Evolutionary conservation across 2,329 filamentous ascomycete species (phyloP).

Genomic region (Passalora sequoiae): DNA sequence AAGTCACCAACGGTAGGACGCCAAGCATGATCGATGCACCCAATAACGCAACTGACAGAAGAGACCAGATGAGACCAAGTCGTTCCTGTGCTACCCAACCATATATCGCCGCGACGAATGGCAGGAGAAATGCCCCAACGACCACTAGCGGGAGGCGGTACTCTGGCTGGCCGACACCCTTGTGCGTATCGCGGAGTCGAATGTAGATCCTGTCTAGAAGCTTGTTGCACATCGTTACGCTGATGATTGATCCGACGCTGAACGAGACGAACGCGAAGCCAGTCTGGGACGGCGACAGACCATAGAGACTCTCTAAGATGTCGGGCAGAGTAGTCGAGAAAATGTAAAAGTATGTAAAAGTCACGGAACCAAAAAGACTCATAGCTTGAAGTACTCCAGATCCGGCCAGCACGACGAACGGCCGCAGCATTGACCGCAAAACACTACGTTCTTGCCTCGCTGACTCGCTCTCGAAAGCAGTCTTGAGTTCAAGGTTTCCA

Average conservation of each 20-base stretch:
- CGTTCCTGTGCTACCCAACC: constrained; percentile 51
- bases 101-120: constrained; percentile 53
- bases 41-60: constrained; percentile 50
- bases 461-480: constrained; percentile 17
- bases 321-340: constrained; percentile 43
- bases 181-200: constrained; percentile 25
- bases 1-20: constrained; percentile 42
- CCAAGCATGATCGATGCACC: constrained; percentile 44
- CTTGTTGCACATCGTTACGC: constrained; percentile 35
- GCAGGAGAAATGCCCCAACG: constrained; percentile 48
- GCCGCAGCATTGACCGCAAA: constrained; percentile 39
- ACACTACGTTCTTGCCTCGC: constrained; percentile 17
- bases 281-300: constrained; percentile 46
- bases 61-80: constrained; percentile 52
- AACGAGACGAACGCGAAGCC: constrained; percentile 54
- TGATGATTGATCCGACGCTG: constrained; percentile 43
- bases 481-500: constrained; percentile 13
- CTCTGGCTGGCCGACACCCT: constrained; percentile 46
- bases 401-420: constrained; percentile 40
- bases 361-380: constrained; percentile 40
- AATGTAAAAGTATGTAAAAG: constrained; percentile 45
- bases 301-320: constrained; percentile 40
- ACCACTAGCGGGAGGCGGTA: constrained; percentile 58
- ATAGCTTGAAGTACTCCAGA: constrained; percentile 54
- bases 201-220: constrained; percentile 37